Evolutionary conservation across 2,329 filamentous ascomycete genomes (phyloP), one percentile per base, ranked within the genome.

Genomic region (Leptographium galeiforme): DNA sequence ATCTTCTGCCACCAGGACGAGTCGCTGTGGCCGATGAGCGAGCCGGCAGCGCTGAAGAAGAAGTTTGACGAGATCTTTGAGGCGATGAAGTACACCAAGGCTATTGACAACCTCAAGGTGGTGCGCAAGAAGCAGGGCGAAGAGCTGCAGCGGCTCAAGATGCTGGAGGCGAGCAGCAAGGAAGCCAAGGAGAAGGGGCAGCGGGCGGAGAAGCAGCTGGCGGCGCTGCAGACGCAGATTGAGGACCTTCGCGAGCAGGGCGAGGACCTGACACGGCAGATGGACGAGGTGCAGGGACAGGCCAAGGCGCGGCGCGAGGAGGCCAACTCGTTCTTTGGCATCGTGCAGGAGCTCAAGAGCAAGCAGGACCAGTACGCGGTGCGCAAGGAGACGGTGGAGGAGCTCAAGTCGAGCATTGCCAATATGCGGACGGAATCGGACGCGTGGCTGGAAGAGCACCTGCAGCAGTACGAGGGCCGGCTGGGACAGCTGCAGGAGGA

Each of bases 1-100:
- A 96, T 98, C 60, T 98, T 98, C 70, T 98, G 93, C 66, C 93
- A 98, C 64, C 93, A 98, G 65, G 93, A 98, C 65, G 93, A 98
- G 60, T 96, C 91, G 32, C 70, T 97, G 33, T 98, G 93, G 93
- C 93, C 93, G 0, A 83, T 98, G 76, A 94, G 89, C 64, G 88
- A 95, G 62, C 89, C 93, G 0, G 73, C 79, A 0, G 81, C 80
- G 0, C 73, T 98, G 50, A 98, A 98, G 69, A 94, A 94, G 67
- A 85, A 84, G 51, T 98, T 98, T 56, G 93, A 98, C 64, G 89
- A 95, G 65, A 98, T 98, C 12, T 98, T 98, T 60, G 93, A 97
- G 68, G 93, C 93, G 1, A 75, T 88, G 69, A 96, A 95, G 66
- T 98, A 97, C 68, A 95, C 90, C 38, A 96, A 95, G 63, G 93